Evolutionary conservation across 768 basidiomycete genomes (phyloP).

Genomic region (Cystobasidium onofrii): DNA sequence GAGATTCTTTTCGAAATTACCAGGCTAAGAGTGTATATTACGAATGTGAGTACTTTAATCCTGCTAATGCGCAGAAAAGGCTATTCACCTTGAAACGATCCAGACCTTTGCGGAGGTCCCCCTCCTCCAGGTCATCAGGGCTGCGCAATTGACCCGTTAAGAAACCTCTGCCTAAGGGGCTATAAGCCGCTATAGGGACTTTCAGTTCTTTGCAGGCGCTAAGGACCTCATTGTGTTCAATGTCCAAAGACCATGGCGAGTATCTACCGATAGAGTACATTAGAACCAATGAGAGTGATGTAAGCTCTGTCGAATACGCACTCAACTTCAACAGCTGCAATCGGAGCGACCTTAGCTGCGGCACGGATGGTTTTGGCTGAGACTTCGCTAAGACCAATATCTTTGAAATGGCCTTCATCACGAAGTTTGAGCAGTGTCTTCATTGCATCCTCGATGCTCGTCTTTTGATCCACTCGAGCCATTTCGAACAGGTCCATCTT

Average conservation of each 20-base stretch:
- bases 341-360: conserved; percentile 50
- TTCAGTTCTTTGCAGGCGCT: conserved; percentile 45
- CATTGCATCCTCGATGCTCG: conserved; percentile 51
- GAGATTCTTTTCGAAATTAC: conserved; percentile 34
- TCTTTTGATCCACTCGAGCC: conserved; percentile 50
- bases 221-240: conserved; percentile 44
- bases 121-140: conserved; percentile 41
- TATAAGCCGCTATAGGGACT: conserved; percentile 44
- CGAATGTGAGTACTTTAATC: too few species aligned
- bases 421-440: conserved; percentile 50
- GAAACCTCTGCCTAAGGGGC: conserved; percentile 36
- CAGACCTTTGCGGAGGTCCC: conserved; percentile 33
- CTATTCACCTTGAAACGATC: conserved; percentile 50
- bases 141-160: conserved; percentile 40
- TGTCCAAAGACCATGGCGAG: conserved; percentile 32
- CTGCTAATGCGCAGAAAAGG: too few species aligned
- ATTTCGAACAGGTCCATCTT: conserved; percentile 58
- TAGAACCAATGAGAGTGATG: conserved; percentile 46
- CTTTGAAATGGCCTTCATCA: conserved; percentile 55
- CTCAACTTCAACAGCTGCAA: conserved; percentile 60
- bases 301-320: not conserved
- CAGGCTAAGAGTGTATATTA: too few species aligned
- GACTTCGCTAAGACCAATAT: conserved; percentile 56
- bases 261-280: conserved; percentile 45
- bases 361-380: conserved; percentile 49